Conservation (phyloP, 768 basidiomycete genomes). For the Atractiella rhizophila region DNA sequence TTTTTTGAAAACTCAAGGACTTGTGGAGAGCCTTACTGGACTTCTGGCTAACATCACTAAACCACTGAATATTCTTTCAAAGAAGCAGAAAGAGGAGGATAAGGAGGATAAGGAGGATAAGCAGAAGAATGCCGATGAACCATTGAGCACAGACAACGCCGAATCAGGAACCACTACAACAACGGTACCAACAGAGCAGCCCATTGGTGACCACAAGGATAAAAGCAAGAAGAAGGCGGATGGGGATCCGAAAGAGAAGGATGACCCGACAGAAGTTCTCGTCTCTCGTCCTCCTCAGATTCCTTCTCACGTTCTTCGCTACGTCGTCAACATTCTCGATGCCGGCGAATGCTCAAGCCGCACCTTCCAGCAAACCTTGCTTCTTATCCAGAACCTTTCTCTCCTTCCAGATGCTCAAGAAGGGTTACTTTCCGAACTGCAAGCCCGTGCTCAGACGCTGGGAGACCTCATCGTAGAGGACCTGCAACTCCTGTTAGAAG, state of each 20-base stretch:
- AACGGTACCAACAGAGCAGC: background rate
- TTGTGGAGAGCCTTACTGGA: slow-evolving; percentile 76
- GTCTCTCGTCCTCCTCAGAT: slow-evolving; percentile 57
- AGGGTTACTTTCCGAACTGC: slow-evolving; percentile 66
- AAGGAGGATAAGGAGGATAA: background rate
- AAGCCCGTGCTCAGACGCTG: slow-evolving; percentile 61
- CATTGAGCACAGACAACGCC: background rate
- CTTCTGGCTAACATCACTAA: slow-evolving; percentile 70
- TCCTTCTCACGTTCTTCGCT: slow-evolving; percentile 54
- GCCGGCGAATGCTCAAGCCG: slow-evolving; percentile 82
- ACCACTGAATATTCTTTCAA: slow-evolving; percentile 37
- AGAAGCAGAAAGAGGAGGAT: slow-evolving; percentile 9
- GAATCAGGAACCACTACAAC: background rate
- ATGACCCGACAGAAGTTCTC: slow-evolving; percentile 17
- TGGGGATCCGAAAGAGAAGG: slow-evolving; percentile 18
- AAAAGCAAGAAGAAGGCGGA: slow-evolving; percentile 26
- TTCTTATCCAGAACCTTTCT: slow-evolving; percentile 76
- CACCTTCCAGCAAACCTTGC: slow-evolving; percentile 82
- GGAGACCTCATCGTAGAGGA: slow-evolving; percentile 49
- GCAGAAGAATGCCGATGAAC: background rate
- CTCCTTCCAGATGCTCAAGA: slow-evolving; percentile 68
- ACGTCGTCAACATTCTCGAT: slow-evolving; percentile 93
- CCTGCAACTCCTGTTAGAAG: slow-evolving; percentile 44
- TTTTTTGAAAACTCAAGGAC: slow-evolving; percentile 58
- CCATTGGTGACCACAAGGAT: background rate